Base-by-base conservation (phyloP, 805 yeast species). In the Alloascoidea hylecoeti region DNA sequence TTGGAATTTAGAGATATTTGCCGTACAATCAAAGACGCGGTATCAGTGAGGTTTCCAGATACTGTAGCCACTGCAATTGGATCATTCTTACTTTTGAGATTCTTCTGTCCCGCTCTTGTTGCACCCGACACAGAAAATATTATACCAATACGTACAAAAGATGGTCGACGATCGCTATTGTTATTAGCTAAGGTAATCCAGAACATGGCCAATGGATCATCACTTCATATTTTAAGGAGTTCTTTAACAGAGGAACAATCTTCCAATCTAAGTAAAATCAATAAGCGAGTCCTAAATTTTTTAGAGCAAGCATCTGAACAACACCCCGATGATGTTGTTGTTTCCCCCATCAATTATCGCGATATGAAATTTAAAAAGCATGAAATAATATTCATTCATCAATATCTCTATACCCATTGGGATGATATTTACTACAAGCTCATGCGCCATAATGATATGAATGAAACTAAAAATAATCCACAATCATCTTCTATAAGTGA, bases 91-190 rank as follows among this genome's bases (percentile, higher is more conserved):
- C 82, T 82, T 48, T 61, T 82, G 44, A 57, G 85, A 41, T 68
- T 75, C 39, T 63, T 74, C 40, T 75, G 88, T 50, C 94, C 94
- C 9, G 85, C 85, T 0, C 70, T 82, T 44, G 80, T 82, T 6
- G 72, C 79, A 36, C 92, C 92, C 0, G 85, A 78, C 40, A 59
- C 70, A 9, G 58, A 36, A 33, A 40, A 16, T 17, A 36, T 43
- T 4, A 16, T 43, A 18, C 49, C 45, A 5, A n/a, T n/a, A n/a
- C n/a, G n/a, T n/a, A 23, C 30, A 23, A 23, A n/a, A n/a, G 30
- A 23, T 9, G 30, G 9, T 9, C 36, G 36, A 18, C 6, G 36
- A 14, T 16, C 36, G 9, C 15, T 34, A 34, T 18, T 34, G n/a
- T 18, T 14, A 18, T 14, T 34, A 18, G 36, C 36, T 13, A 34